Base-by-base conservation (phyloP, 345 rosid genomes). In the Geranium rotundifolium region DNA sequence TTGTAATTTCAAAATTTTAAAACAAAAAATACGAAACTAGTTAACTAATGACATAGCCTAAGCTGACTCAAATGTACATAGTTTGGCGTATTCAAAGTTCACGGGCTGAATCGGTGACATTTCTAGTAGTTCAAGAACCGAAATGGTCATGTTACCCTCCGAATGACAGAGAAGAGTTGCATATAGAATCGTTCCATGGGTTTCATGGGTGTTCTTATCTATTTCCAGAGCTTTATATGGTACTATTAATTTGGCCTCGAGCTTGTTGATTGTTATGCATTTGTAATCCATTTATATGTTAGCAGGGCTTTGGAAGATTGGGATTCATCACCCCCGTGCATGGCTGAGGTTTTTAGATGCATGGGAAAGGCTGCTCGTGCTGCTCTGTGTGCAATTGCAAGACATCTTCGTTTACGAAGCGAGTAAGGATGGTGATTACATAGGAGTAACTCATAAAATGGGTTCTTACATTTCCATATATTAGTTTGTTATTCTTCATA, bases 351-450 rank as follows among this genome's bases (percentile, higher is more conserved):
- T 59, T 92, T 84, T 69, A 73, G 89, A 81, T 83, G 93, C 62
- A 83, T 92, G 93, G 98, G 98, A 49, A 92, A 82, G 79, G 98
- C 84, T 63, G 98, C 98, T 75, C 87, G 98, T 58, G 86, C 89
- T 72, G 85, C 88, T 72, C 73, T 92, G 59, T 83, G 84, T 77
- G 93, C 87, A 15, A 76, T 92, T 63, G 93, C 98, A 41, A 83
- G 97, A 71, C 90, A 92, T 84, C 91, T 92, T 62, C 95, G 97
- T 68, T 64, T 92, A 71, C 82, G 91, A 79, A 87, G 95, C 96
- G 95, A 89, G 98, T 92, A 87, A 80, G 85, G 75, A 76, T 75
- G 70, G 60, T 46, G 60, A 61, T 78, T 62, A 65, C 66, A 69
- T 72, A 57, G 60, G 29, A 14, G 56, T 57, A 14, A 60, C 23